Evolutionary conservation across 2,329 filamentous ascomycete species (phyloP).

Genomic region (Raffaelea arxii): DNA sequence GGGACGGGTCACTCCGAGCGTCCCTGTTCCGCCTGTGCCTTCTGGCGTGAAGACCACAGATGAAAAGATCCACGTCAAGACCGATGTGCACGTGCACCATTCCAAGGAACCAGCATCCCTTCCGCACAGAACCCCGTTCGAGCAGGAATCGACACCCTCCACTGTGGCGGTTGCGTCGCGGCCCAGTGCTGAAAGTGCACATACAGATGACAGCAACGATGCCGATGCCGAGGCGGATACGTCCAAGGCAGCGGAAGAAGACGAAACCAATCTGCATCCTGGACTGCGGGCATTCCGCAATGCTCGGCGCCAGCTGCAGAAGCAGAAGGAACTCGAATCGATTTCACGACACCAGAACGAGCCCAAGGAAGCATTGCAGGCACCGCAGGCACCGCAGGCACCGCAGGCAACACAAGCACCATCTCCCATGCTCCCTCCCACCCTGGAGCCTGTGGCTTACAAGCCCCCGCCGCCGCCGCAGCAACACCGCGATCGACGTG

Average conservation of each 20-base stretch:
- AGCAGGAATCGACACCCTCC: neutral
- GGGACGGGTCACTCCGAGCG: no score
- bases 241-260: slow-evolving; percentile 20
- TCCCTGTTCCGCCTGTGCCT: neutral
- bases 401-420: neutral
- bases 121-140: neutral
- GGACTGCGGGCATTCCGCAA: slow-evolving; percentile 49
- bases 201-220: neutral
- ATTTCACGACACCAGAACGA: slow-evolving; percentile 29
- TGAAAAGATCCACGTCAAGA: neutral
- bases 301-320: slow-evolving; percentile 46
- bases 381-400: neutral
- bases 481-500: neutral
- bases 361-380: neutral
- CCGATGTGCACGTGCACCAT: neutral
- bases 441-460: neutral
- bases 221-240: slow-evolving; percentile 11
- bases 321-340: slow-evolving; percentile 42
- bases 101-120: neutral
- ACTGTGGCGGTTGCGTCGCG: neutral
- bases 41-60: neutral
- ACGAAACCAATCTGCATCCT: slow-evolving; percentile 31
- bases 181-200: neutral
- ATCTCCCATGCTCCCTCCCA: neutral
- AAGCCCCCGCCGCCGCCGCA: neutral